Evolutionary conservation across 192 early-diverging fungal species (phyloP), one percentile per base, ranked within the genome.

Genomic region (Paraglomus occultum): DNA sequence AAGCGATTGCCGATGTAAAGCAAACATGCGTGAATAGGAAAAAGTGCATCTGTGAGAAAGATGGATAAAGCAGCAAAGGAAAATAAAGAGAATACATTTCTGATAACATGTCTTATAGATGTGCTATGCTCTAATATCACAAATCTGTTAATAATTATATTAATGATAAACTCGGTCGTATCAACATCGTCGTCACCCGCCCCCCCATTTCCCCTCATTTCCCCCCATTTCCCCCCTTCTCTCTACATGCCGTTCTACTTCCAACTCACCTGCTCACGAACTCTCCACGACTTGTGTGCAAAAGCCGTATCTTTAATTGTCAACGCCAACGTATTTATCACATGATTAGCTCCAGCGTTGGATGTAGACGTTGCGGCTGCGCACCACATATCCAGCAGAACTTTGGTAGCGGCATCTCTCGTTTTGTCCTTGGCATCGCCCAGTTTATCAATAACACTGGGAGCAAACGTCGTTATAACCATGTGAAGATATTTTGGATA

Each of bases 281-380:
- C 64, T 52, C 49, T 67, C 64, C 64, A 67, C 10, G 42, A 45
- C 42, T 67, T 67, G 53, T 67, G 64, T 4, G 38, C 64, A 44
- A 51, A 67, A 40, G 64, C 64, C 15, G 31, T 52, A 8, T 67
- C 64, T 39, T 67, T 67, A 7, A 67, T 67, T n/a, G 20, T 67
- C 9, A 38, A 38, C 14, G 38, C 49, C 43, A 67, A 52, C 23
- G 8, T 23, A 18, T 22, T 40, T 6, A 51, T 42, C 4, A 52
- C 53, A 52, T 17, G 31, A 11, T 6, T 42, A 31, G 3, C 31
- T 40, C 51, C 51, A n/a, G 49, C 50, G 23, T 52, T 50, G 1
- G 46, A 9, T 31, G 22, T 43, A 12, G 38, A 20, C 23, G 64
- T 49, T 10, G 64, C 11, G 0, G 18, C 18, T 3, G 31, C 31